phyloP scores from a whole-genome alignment of 108 stramenopile species.

The Stephanodiscus minutulus region DNA sequence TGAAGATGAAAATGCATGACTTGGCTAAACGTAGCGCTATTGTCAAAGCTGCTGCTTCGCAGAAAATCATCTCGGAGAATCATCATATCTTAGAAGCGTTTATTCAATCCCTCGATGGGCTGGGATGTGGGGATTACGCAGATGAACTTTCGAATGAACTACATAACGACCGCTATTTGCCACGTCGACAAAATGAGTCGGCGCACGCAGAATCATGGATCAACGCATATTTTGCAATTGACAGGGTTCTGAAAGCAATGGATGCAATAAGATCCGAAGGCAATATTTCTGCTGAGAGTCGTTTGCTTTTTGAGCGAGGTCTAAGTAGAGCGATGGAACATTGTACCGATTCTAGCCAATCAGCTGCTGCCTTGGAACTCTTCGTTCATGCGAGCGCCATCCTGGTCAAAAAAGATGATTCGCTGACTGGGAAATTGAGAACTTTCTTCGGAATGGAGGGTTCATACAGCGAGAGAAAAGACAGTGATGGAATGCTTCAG shows the following conservation, averaged over 20 bases:
- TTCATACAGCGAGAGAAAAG: slow-evolving; percentile 3
- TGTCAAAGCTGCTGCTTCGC: slow-evolving; percentile 11
- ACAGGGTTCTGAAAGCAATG: slow-evolving; percentile 23
- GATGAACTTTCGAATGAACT: slow-evolving; percentile 6
- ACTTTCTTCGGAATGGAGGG: slow-evolving; percentile 18
- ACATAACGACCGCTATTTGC: background rate
- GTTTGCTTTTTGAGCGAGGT: slow-evolving; percentile 37
- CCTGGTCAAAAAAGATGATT: slow-evolving; percentile 9
- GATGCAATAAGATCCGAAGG: slow-evolving; percentile 4
- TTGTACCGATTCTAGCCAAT: slow-evolving; percentile 38
- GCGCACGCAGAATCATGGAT: slow-evolving; percentile 31
- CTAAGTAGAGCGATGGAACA: slow-evolving; percentile 38
- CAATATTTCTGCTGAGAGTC: slow-evolving; percentile 8
- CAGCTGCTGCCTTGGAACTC: slow-evolving; percentile 38
- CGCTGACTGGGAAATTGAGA: slow-evolving; percentile 22
- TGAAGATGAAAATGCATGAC: slow-evolving; percentile 2
- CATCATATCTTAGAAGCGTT: slow-evolving; percentile 38
- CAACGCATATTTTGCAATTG: slow-evolving; percentile 20
- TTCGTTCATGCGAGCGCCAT: slow-evolving; percentile 20
- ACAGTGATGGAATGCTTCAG: slow-evolving; percentile 15
- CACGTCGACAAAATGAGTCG: background rate
- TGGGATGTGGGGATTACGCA: slow-evolving; percentile 37
- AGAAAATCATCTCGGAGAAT: slow-evolving; percentile 8
- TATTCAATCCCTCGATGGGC: slow-evolving; percentile 53
- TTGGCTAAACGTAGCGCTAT: background rate